Percentiles rank a stretch among this genome's conserved stretches.
Evolutionary conservation across 768 basidiomycete species (phyloP).

Genomic region (Ephemerocybe angulata): DNA sequence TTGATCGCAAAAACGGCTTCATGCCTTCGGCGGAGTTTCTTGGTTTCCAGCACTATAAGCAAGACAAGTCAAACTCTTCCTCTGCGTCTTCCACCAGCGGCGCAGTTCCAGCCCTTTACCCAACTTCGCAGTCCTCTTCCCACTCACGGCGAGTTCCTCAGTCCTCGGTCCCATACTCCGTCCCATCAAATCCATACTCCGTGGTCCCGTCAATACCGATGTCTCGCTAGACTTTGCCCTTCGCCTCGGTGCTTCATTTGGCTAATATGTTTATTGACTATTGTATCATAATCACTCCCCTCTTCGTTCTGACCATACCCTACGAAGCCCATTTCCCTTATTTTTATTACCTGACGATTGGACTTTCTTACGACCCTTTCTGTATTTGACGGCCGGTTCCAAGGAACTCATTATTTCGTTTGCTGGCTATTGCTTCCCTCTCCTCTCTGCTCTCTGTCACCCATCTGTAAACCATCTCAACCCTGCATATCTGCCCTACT

Average conservation of each 20-base stretch:
- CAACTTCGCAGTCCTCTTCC: constrained; percentile 4
- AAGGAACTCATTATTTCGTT: constrained; percentile 2
- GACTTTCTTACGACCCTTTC: background rate
- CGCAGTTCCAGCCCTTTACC: constrained; percentile 7
- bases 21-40: constrained; percentile 61
- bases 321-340: background rate
- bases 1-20: constrained; percentile 52
- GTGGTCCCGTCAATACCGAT: constrained; percentile 7
- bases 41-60: constrained; percentile 41
- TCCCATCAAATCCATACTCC: background rate
- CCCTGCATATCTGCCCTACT: background rate
- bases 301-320: constrained; percentile 2
- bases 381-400: background rate
- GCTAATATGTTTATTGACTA: constrained; percentile 13
- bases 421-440: background rate
- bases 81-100: background rate
- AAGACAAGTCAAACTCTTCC: constrained; percentile 22
- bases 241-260: background rate
- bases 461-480: constrained; percentile 5
- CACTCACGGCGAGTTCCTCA: constrained; percentile 2
- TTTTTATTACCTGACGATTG: constrained; percentile 6
- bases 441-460: background rate
- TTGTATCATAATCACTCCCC: constrained; percentile 11
- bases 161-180: background rate
- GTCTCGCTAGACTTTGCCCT: background rate